phyloP scores from a whole-genome alignment of 2,329 filamentous ascomycete species.

The Aspergillus sp. region DNA sequence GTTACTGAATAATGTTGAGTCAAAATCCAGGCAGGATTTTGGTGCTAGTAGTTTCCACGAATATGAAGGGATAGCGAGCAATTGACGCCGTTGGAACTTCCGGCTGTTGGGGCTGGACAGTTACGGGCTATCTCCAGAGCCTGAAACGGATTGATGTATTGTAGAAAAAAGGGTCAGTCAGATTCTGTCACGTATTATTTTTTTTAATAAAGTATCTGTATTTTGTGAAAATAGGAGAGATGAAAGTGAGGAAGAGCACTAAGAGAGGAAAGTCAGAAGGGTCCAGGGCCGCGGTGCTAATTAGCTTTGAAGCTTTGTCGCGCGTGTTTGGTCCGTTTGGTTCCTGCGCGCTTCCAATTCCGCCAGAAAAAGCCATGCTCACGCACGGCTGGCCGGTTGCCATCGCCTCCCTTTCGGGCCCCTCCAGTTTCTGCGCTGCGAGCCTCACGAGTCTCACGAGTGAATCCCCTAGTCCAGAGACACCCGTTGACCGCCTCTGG shows the following conservation, averaged over 20 bases:
- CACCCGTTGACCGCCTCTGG: not conserved
- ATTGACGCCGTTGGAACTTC: not conserved
- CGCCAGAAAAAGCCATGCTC: constrained; percentile 17
- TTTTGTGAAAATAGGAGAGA: not conserved
- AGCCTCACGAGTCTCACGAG: not conserved
- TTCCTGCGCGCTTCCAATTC: constrained; percentile 13
- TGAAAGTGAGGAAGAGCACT: not conserved
- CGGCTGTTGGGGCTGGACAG: not conserved
- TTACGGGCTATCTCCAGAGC: not conserved
- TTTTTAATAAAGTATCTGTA: not conserved
- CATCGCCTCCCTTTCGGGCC: not conserved
- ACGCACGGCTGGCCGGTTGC: constrained; percentile 7
- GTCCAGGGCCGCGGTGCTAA: not conserved
- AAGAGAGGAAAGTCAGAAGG: not conserved
- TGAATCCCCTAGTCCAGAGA: not conserved
- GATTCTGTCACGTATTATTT: not conserved
- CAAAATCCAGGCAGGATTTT: not conserved
- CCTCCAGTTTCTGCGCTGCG: not conserved
- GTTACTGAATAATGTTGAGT: not conserved
- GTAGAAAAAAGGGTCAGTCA: not conserved
- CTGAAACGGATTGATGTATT: not conserved
- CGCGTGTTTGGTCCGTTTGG: constrained; percentile 20
- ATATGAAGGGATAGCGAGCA: not conserved
- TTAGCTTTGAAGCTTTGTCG: not conserved
- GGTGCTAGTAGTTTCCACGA: not conserved